Evolutionary conservation across 352 stramenopile genomes (phyloP).

Genomic region (Pythium brachiatum): DNA sequence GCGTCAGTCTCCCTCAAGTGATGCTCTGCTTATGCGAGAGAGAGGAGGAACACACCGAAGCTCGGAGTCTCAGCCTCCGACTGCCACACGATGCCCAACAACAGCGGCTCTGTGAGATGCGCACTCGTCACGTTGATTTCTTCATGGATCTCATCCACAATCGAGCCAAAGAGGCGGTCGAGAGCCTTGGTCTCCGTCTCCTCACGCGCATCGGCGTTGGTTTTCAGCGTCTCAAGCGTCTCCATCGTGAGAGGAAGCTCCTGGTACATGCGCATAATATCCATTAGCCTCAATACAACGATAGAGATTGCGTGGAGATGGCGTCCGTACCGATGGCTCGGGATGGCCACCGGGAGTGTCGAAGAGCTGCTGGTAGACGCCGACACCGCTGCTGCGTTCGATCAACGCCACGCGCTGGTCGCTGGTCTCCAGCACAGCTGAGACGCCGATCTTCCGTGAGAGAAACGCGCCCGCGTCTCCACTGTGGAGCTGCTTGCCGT

Average conservation of each 20-base stretch:
- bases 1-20: not conserved
- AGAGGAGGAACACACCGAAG: slow-evolving; percentile 47
- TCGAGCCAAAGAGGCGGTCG: slow-evolving; percentile 54
- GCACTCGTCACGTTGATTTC: slow-evolving; percentile 67
- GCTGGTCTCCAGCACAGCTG: slow-evolving; percentile 57
- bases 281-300: not conserved
- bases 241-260: slow-evolving; percentile 18
- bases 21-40: not conserved
- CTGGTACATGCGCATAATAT: not conserved
- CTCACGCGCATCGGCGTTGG: not conserved
- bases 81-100: slow-evolving; percentile 75
- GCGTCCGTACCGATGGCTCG: slow-evolving; percentile 48
- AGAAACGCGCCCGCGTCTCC: slow-evolving; percentile 51
- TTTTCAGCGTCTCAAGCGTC: slow-evolving; percentile 6
- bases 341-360: slow-evolving; percentile 81
- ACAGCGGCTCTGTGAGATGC: slow-evolving; percentile 41
- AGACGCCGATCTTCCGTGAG: slow-evolving; percentile 80
- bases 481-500: slow-evolving; percentile 10
- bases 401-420: slow-evolving; percentile 68
- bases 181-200: not conserved
- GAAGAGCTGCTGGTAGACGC: slow-evolving; percentile 67
- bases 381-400: slow-evolving; percentile 57
- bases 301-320: too few species aligned
- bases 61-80: slow-evolving; percentile 68
- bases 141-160: slow-evolving; percentile 71